phyloP scores from a whole-genome alignment of 1,284 basidiomycete species.

The Ustilago tritici region DNA sequence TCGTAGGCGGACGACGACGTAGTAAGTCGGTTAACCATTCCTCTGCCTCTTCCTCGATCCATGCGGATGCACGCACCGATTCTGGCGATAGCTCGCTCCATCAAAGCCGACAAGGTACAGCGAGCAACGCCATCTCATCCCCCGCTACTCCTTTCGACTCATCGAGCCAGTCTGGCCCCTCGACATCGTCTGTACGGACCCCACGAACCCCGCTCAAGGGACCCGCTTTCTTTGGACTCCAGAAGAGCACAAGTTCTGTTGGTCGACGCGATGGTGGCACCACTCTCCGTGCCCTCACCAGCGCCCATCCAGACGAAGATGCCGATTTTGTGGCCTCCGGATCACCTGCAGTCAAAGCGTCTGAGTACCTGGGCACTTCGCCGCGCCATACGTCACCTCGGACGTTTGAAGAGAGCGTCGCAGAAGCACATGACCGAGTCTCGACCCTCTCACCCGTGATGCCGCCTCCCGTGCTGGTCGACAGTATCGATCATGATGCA shows the following conservation, averaged over 20 bases:
- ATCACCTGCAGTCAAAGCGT: slow-evolving; percentile 10
- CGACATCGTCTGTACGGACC: slow-evolving; percentile 28
- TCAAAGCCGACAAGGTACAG: slow-evolving; percentile 9
- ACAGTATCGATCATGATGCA: slow-evolving; percentile 8
- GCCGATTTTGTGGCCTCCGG: slow-evolving; percentile 11
- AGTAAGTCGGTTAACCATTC: slow-evolving; percentile 39
- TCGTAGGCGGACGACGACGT: slow-evolving; percentile 37
- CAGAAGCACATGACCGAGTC: slow-evolving; percentile 4
- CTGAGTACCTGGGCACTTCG: background rate
- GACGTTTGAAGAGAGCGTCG: slow-evolving; percentile 12
- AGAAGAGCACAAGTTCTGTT: slow-evolving; percentile 40
- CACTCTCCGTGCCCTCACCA: slow-evolving; percentile 28
- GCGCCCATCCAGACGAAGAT: slow-evolving; percentile 22
- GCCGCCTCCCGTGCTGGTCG: slow-evolving; percentile 33
- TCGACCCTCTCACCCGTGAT: slow-evolving; percentile 25
- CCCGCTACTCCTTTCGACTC: slow-evolving; percentile 36
- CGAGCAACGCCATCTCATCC: slow-evolving; percentile 18
- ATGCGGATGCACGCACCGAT: slow-evolving; percentile 25
- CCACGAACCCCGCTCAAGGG: slow-evolving; percentile 46
- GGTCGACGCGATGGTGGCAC: slow-evolving; percentile 35
- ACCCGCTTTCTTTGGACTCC: slow-evolving; percentile 40
- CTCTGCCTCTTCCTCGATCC: slow-evolving; percentile 31
- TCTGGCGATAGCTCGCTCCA: slow-evolving; percentile 31
- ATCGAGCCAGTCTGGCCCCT: slow-evolving; percentile 27
- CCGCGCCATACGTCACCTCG: slow-evolving; percentile 14